A percentile compares a stretch with the other conserved stretches of the same genome.
Evolutionary conservation across 1,284 basidiomycete species (phyloP).

Genomic region (Ceraceosorus bombacis): DNA sequence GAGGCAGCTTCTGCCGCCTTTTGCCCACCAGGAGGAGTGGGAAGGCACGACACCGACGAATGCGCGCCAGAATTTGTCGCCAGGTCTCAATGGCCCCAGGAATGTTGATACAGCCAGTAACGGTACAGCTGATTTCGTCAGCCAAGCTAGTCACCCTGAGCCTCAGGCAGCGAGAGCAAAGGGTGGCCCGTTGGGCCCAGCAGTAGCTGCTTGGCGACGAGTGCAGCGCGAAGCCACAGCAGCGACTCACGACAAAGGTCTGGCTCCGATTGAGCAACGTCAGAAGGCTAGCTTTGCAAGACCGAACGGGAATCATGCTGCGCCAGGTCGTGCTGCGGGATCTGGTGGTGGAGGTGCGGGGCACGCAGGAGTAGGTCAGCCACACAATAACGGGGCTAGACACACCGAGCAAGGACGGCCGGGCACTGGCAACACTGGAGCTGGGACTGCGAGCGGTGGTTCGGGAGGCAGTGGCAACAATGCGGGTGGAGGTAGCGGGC

Average conservation of each 20-base stretch:
- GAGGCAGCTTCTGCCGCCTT: no score
- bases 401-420: slow-evolving; percentile 4
- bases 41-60: no score
- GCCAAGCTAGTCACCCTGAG: not conserved
- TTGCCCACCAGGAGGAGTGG: no score
- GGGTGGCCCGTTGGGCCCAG: not conserved
- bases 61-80: not conserved
- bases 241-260: not conserved
- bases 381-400: not conserved
- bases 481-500: slow-evolving; percentile 9
- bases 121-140: not conserved
- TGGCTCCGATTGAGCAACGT: slow-evolving; percentile 10
- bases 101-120: not conserved
- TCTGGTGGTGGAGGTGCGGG: slow-evolving; percentile 4
- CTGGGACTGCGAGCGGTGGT: not conserved
- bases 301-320: no score
- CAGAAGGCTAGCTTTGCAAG: not conserved
- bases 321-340: no score
- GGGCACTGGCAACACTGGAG: slow-evolving; percentile 2
- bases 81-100: not conserved
- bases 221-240: not conserved
- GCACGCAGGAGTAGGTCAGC: slow-evolving; percentile 8
- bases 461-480: not conserved
- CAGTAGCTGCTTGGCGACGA: not conserved
- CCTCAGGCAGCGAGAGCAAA: no score